These are phyloP conservation scores for Rutstroemia sp. DNA, from an alignment of 2,329 filamentous ascomycete species.

Conservation along the genomic window DNA sequence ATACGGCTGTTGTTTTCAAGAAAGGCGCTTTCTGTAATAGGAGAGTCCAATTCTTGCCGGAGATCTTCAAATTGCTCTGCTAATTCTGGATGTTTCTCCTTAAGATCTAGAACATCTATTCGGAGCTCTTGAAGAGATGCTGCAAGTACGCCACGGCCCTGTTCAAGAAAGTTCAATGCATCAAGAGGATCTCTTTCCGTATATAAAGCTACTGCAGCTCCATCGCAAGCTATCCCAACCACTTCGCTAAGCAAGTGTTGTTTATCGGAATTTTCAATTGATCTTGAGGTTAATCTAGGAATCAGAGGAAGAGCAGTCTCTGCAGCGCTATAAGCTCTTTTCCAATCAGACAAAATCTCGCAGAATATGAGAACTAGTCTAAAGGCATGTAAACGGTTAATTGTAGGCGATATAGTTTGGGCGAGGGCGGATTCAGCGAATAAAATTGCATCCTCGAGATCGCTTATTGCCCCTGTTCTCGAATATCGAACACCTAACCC, in stretches of 20 bases:
- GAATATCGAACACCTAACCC: background rate
- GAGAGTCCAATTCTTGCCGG: background rate
- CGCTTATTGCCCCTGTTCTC: background rate
- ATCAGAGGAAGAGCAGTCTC: background rate
- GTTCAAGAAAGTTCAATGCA: conserved; percentile 23
- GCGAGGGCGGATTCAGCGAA: background rate
- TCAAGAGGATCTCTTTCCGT: conserved; percentile 2
- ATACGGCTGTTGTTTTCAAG: background rate
- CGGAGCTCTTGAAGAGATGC: conserved; percentile 20
- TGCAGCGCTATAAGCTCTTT: background rate
- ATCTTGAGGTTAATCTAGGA: background rate
- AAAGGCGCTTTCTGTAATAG: background rate
- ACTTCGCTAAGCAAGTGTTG: conserved; percentile 14
- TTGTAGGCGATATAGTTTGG: background rate
- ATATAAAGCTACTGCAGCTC: conserved; percentile 20
- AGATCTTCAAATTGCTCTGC: background rate
- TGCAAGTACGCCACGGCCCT: conserved; percentile 25
- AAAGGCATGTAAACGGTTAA: too few relatives aligned
- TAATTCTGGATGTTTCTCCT: background rate
- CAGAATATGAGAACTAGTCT: too few relatives aligned
- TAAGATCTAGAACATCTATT: background rate
- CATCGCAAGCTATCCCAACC: conserved; percentile 18
- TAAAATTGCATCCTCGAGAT: background rate
- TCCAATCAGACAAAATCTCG: background rate
- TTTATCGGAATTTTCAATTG: conserved; percentile 15